Base-by-base conservation (phyloP, 2,329 filamentous ascomycete species). In the Didymella pinodella region DNA sequence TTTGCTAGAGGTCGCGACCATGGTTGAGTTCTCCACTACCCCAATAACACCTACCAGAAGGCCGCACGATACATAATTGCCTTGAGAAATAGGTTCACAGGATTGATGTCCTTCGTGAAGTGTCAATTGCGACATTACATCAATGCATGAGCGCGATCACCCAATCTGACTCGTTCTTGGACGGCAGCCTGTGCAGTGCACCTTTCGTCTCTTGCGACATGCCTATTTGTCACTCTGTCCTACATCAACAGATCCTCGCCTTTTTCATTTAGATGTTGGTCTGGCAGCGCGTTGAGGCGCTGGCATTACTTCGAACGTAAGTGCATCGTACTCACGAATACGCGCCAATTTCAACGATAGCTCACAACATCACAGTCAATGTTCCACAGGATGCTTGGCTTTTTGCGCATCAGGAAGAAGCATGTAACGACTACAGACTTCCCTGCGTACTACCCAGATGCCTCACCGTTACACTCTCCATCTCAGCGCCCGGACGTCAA, bases 61-160 rank as follows among this genome's bases (percentile, higher is more conserved):
- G 12, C 80, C 4, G 20, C 20, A 28, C 8, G 10, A 22, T 31
- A 5, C 29, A 26, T 41, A 18, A 28, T 14, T 22, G 11, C 22
- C 12, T 10, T 18, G 34, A 31, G 14, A n/a, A 2, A 18, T 26
- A 38, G 14, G n/a, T 20, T 20, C 31, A 26, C 14, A n/a, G n/a
- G 29, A 20, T n/a, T 10, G 6, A 12, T 4, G 28, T n/a, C 8
- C 25, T 50, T 14, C 11, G 26, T 46, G 12, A 12, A 26, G 20
- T 20, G 36, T 26, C 16, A 22, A 31, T 28, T 34, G 34, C 44
- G 48, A 44, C 29, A 36, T 48, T n/a, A 29, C 10, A 41, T 28
- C 14, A 8, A 40, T 52, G 22, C 48, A 52, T 46, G 8, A 43
- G 20, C 6, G 40, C 40, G 40, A 14, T 26, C 20, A 10, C n/a